A percentile compares a stretch with the other conserved stretches of the same genome.
Conservation (phyloP, 2,329 filamentous ascomycete genomes). For the Phyllosticta citribraziliensis region DNA sequence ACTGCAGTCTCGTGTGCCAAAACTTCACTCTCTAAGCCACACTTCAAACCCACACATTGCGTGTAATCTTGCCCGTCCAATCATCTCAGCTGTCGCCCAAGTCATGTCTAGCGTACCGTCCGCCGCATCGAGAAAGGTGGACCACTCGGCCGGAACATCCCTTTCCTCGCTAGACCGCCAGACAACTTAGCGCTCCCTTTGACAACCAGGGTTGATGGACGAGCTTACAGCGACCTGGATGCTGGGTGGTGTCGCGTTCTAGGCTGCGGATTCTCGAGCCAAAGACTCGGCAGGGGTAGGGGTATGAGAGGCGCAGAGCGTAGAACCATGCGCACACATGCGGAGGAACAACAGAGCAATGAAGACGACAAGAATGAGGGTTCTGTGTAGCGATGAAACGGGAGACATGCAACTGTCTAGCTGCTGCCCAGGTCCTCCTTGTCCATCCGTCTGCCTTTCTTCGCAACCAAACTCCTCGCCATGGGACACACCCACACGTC, state of each 20-base stretch:
- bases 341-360: not conserved
- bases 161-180: not conserved
- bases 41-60: not conserved
- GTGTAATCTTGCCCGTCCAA: not conserved
- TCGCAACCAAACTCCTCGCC: conserved; percentile 57
- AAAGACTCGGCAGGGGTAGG: not conserved
- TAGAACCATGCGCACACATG: no score
- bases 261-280: not conserved
- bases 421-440: not conserved
- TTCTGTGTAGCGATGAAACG: not conserved
- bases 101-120: not conserved
- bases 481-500: conserved; percentile 56
- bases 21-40: no score
- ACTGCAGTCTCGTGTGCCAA: no score
- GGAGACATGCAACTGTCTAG: not conserved
- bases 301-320: not conserved
- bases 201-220: not conserved
- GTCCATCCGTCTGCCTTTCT: conserved; percentile 20
- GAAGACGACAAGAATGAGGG: not conserved
- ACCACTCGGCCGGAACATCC: not conserved
- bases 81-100: not conserved
- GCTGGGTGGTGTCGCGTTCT: not conserved
- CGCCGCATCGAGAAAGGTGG: not conserved
- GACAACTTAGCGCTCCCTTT: not conserved
- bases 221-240: not conserved